A percentile compares a stretch with the other conserved stretches of the same genome.
Conservation (phyloP, 176 grass and related monocot genomes). For the Metroxylon sagu region DNA sequence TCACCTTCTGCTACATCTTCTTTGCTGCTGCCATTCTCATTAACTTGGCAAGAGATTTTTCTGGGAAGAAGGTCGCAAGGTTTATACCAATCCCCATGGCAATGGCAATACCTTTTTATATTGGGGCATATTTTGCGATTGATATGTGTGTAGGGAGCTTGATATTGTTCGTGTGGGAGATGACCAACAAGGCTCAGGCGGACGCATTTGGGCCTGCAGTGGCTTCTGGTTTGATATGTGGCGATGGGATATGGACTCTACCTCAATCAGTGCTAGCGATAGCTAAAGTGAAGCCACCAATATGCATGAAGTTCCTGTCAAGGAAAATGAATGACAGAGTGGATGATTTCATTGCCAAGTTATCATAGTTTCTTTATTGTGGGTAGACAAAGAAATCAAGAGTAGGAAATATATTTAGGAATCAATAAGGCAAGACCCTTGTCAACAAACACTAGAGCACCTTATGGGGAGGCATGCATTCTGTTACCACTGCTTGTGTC, state of each 20-base stretch:
- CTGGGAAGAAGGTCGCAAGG: not conserved
- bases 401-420: no score
- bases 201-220: slow-evolving; percentile 2
- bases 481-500: no score
- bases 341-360: no score
- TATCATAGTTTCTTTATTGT: no score
- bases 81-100: slow-evolving; percentile 12
- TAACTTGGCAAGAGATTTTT: slow-evolving; percentile 6
- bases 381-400: no score
- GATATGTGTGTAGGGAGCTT: slow-evolving; percentile 1
- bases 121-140: slow-evolving; percentile 6
- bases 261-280: slow-evolving; percentile 2
- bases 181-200: not conserved
- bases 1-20: not conserved
- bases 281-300: slow-evolving; percentile 10
- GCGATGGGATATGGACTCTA: slow-evolving; percentile 14
- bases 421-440: no score
- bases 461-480: no score
- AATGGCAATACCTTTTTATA: slow-evolving; percentile 9
- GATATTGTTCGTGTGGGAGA: not conserved
- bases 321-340: not conserved
- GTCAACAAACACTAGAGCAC: no score
- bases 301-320: slow-evolving; percentile 16
- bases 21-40: not conserved
- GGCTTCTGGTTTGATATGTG: slow-evolving; percentile 14